Base-by-base conservation (phyloP, 2,329 filamentous ascomycete species). In the Diaporthe amygdali region DNA sequence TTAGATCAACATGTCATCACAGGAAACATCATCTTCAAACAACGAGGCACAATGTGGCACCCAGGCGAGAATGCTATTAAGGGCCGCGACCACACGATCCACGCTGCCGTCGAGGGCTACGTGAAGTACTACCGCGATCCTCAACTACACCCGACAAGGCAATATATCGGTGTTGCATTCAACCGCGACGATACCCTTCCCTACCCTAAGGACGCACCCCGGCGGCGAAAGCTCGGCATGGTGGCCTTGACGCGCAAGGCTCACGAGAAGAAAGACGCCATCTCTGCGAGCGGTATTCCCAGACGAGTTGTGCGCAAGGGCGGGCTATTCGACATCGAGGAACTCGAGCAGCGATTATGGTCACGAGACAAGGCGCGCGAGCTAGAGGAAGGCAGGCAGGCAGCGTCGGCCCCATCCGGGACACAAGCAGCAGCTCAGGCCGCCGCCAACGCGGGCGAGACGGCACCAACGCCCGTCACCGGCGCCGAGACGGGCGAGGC, bases 71-170 rank as follows among this genome's bases (percentile, higher is more conserved):
- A 99, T 84, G 94, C 93, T 82, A 93, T 92, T 77, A 96, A 98
- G 87, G 96, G 96, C 64, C 93, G 96, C 73, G 95, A 99, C 82
- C 96, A 98, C 86, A 98, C 96, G 64, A 97, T 99, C 80, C 97
- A 94, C 82, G 91, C 96, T 67, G 92, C 91, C 72, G 90, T 93
- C 69, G 88, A 92, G 4, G 96, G 96, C 74, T 99, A 97, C 82
- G 96, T 99, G 72, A 95, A 96, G 77, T 99, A 97, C 89, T 99
- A 99, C 87, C 91, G 92, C 79, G 96, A 99, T 80, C 95, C 95
- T 0, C 82, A 88, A 39, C 88, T 87, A 71, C 94, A 98, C 82
- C 93, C 95, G 0, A 93, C 94, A 76, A 90, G 95, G 72, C 94
- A 97, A 81, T 99, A 95, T 86, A 99, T 99, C 78, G 96, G 96